Percentiles rank a stretch among this genome's conserved stretches.
These are phyloP conservation scores for Microglena sp. DNA, from an alignment of 139 green algal species.

Conservation along the genomic window DNA sequence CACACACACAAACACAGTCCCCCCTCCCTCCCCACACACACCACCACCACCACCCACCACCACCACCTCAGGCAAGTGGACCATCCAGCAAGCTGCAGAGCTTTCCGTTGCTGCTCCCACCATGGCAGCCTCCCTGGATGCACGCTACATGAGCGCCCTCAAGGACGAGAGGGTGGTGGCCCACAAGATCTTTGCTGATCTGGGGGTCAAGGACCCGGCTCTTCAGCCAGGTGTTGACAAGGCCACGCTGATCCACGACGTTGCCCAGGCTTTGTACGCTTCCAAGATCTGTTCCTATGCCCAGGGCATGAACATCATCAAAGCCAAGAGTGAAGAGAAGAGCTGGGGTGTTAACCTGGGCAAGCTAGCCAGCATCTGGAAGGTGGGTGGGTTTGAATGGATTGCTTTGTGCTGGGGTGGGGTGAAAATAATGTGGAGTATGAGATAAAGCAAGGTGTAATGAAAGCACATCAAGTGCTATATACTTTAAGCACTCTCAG, in stretches of 20 bases:
- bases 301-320: conserved; percentile 99
- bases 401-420: background rate
- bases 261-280: conserved; percentile 76
- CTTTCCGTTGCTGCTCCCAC: conserved; percentile 85
- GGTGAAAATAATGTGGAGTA: no score
- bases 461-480: no score
- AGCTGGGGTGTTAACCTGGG: conserved; percentile 89
- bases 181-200: conserved; percentile 12
- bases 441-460: no score
- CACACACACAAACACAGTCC: no score
- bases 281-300: conserved; percentile 87
- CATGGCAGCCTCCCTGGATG: conserved; percentile 90
- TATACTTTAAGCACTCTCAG: no score
- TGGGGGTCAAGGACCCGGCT: conserved; percentile 29
- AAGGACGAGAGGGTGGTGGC: conserved; percentile 79
- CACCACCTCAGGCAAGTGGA: conserved; percentile 88
- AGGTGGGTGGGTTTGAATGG: conserved; percentile 46
- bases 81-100: conserved; percentile 96
- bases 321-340: conserved; percentile 77
- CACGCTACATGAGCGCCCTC: conserved; percentile 76
- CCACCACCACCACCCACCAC: no score
- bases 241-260: conserved; percentile 74
- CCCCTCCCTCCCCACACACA: no score
- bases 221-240: conserved; percentile 70
- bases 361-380: conserved; percentile 91